phyloP scores from a whole-genome alignment of 2,329 filamentous ascomycete genomes.

The Colletotrichum ledebouriae region DNA sequence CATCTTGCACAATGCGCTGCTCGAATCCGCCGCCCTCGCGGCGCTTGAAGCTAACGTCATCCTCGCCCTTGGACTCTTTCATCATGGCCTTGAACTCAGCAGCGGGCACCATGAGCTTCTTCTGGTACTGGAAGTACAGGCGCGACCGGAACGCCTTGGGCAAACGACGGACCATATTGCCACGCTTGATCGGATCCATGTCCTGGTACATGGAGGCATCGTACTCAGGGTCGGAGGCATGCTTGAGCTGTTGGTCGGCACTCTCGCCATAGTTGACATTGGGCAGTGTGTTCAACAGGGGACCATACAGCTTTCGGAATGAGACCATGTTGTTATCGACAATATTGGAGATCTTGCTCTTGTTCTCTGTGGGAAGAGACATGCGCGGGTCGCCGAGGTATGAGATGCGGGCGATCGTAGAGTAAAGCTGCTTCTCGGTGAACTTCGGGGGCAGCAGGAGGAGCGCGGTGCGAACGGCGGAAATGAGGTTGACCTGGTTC shows the following conservation, averaged over 20 bases:
- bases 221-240: constrained; percentile 65
- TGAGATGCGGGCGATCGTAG: constrained; percentile 90
- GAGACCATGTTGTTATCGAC: constrained; percentile 91
- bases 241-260: constrained; percentile 62
- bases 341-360: constrained; percentile 93
- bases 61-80: constrained; percentile 78
- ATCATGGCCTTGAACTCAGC: constrained; percentile 90
- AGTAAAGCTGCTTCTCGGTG: constrained; percentile 89
- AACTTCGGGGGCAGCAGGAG: constrained; percentile 87
- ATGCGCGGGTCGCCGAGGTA: constrained; percentile 98
- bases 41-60: constrained; percentile 74
- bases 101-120: constrained; percentile 87
- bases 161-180: constrained; percentile 95
- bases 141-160: constrained; percentile 89
- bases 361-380: constrained; percentile 90
- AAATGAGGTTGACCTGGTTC: constrained; percentile 95
- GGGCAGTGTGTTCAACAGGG: constrained; percentile 88
- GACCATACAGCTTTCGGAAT: constrained; percentile 91
- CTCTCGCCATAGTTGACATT: constrained; percentile 83
- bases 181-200: constrained; percentile 90
- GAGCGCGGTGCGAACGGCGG: constrained; percentile 89
- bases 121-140: constrained; percentile 95
- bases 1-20: constrained; percentile 81
- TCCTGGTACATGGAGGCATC: constrained; percentile 84
- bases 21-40: constrained; percentile 89